A percentile compares a stretch with the other conserved stretches of the same genome.
Evolutionary conservation across 805 yeast species (phyloP).

Genomic region (Blastobotrys attinorum): DNA sequence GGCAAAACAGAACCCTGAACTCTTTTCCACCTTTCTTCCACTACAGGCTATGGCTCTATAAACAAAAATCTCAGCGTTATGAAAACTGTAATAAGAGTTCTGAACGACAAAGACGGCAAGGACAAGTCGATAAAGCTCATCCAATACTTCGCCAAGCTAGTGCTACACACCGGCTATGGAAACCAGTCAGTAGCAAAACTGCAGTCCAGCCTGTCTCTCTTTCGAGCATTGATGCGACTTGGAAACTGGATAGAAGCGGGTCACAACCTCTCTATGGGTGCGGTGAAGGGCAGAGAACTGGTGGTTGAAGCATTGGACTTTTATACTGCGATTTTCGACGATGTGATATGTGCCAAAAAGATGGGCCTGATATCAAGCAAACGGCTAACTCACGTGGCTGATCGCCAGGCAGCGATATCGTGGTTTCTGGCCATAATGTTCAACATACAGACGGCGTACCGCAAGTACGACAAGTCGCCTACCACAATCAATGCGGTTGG

Average conservation of each 20-base stretch:
- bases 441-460: constrained; percentile 12
- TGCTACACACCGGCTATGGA: constrained; percentile 8
- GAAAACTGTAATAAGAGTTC: constrained; percentile 12
- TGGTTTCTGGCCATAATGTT: constrained; percentile 23
- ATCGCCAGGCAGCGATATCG: constrained; percentile 20
- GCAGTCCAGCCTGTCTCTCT: constrained; percentile 19
- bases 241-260: constrained; percentile 23
- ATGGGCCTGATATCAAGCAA: constrained; percentile 21
- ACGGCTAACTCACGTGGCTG: constrained; percentile 14
- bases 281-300: not conserved
- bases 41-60: too few relatives aligned
- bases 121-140: constrained; percentile 23
- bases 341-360: constrained; percentile 21
- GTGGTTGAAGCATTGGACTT: constrained; percentile 18
- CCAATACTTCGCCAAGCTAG: constrained; percentile 23
- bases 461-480: constrained; percentile 1
- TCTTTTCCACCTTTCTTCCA: too few relatives aligned
- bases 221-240: constrained; percentile 25
- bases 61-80: too few relatives aligned
- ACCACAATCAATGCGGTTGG: constrained; percentile 9
- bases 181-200: constrained; percentile 2
- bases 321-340: constrained; percentile 25
- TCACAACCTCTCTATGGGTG: constrained; percentile 3
- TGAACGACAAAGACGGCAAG: constrained; percentile 22
- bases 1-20: too few relatives aligned